Evolutionary conservation across 176 grass and related monocot species (phyloP).

Genomic region (Oryza punctata): DNA sequence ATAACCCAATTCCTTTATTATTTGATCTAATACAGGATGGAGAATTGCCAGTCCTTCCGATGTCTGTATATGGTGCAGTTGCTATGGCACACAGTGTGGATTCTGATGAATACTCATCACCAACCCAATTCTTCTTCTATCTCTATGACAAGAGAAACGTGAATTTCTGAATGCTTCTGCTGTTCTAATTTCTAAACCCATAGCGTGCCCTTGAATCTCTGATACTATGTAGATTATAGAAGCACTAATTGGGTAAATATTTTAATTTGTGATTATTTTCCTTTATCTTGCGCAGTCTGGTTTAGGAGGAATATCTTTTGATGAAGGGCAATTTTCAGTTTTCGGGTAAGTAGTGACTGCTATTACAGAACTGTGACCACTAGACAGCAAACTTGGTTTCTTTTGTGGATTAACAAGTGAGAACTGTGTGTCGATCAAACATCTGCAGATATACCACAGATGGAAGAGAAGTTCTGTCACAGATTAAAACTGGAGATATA

Average conservation of each 20-base stretch:
- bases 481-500: slow-evolving; percentile 88
- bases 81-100: slow-evolving; percentile 88
- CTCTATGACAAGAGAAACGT: slow-evolving; percentile 99
- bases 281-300: slow-evolving; percentile 57
- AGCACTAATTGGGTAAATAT: slow-evolving; percentile 2
- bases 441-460: slow-evolving; percentile 70
- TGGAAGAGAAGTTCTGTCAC: slow-evolving; percentile 77
- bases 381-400: not conserved
- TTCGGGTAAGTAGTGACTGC: slow-evolving; percentile 64
- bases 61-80: slow-evolving; percentile 90
- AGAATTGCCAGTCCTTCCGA: slow-evolving; percentile 88
- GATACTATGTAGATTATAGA: slow-evolving; percentile 5
- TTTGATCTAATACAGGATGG: slow-evolving; percentile 67
- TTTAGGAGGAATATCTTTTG: slow-evolving; percentile 95
- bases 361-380: slow-evolving; percentile 19
- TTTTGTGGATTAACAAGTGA: not conserved
- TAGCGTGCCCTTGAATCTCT: not conserved
- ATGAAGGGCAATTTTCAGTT: slow-evolving; percentile 98
- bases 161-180: not conserved
- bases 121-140: slow-evolving; percentile 94
- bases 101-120: slow-evolving; percentile 89
- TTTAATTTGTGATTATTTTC: not conserved
- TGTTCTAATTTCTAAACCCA: not conserved
- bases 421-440: slow-evolving; percentile 9
- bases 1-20: not conserved